A percentile compares a stretch with the other conserved stretches of the same genome.
These are phyloP conservation scores for Trebouxia sp. DNA, from an alignment of 139 green algal species.

Conservation along the genomic window DNA sequence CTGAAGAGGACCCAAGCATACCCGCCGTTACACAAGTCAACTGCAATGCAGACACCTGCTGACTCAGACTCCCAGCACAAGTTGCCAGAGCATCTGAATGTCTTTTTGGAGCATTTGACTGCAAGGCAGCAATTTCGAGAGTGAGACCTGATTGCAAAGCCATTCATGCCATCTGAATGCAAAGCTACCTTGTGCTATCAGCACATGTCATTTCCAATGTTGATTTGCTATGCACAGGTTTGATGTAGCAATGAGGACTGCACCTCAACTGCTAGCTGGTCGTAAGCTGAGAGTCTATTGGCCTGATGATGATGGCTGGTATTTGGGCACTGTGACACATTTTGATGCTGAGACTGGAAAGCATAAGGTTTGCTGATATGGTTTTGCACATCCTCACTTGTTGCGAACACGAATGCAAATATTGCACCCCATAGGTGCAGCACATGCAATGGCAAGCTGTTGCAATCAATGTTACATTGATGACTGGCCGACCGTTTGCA, in stretches of 20 bases:
- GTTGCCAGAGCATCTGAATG: not conserved
- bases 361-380: slow-evolving; percentile 55
- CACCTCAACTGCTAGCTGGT: slow-evolving; percentile 47
- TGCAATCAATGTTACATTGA: too few species aligned
- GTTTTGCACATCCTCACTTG: too few species aligned
- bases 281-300: slow-evolving; percentile 63
- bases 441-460: not conserved
- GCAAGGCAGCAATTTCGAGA: slow-evolving; percentile 8
- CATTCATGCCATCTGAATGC: not conserved
- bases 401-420: not conserved
- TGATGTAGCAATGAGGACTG: slow-evolving; percentile 42
- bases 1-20: too few species aligned
- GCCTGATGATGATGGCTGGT: slow-evolving; percentile 70
- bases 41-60: too few species aligned
- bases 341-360: slow-evolving; percentile 42
- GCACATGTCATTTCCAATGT: too few species aligned
- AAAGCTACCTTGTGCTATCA: too few species aligned
- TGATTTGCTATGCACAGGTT: slow-evolving; percentile 29
- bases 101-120: not conserved
- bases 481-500: not conserved
- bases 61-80: not conserved
- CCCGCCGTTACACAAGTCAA: too few species aligned
- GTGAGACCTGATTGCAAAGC: not conserved
- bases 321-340: slow-evolving; percentile 42
- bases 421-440: too few species aligned